Evolutionary conservation across 306 rosid genomes (phyloP), one percentile per base, ranked within the genome.

Genomic region (Rubus parviflorus): DNA sequence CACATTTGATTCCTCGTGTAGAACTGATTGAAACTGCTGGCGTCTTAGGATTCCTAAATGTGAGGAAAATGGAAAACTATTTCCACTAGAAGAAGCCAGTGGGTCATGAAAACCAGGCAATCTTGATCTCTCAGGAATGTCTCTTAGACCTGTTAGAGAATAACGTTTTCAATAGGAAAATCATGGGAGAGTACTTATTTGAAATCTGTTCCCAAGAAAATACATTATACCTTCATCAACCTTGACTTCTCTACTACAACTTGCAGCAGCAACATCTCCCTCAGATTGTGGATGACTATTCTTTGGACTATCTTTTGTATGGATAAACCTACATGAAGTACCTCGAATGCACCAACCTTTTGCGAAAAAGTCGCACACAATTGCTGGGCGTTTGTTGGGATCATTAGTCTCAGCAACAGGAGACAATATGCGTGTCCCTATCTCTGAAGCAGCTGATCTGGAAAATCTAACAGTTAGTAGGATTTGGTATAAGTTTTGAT

Each of bases 311-410:
- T 88, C 92, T 85, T 89, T 89, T 76, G 85, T 65, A 80, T 92
- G 99, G 80, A 89, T 89, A 85, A 95, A 95, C 83, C 86, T 88
- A 87, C 99, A 95, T 20, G 95, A 88, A 85, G 82, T 81, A 75
- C 97, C 97, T 84, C 84, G 87, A 76, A 92, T 89, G 81, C 99
- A 95, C 99, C 99, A 95, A 22, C 99, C 99, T 80, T 95, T 87
- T 40, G 97, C 90, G 72, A 82, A 92, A 83, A 92, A 92, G 61
- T 81, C 92, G 53, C 99, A 95, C 64, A 84, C 38, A 63, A 88
- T 81, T 38, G 85, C 84, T 9, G 85, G 87, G 22, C 81, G 85
- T 73, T 92, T 87, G 80, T 86, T 85, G 84, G 75, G 84, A 47
- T 81, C 89, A 63, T 78, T 85, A 76, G 71, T 84, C 71, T 83